A percentile compares a stretch with the other conserved stretches of the same genome.
Conservation (phyloP, 2,329 filamentous ascomycete species). For the Hypoxylon sp. region DNA sequence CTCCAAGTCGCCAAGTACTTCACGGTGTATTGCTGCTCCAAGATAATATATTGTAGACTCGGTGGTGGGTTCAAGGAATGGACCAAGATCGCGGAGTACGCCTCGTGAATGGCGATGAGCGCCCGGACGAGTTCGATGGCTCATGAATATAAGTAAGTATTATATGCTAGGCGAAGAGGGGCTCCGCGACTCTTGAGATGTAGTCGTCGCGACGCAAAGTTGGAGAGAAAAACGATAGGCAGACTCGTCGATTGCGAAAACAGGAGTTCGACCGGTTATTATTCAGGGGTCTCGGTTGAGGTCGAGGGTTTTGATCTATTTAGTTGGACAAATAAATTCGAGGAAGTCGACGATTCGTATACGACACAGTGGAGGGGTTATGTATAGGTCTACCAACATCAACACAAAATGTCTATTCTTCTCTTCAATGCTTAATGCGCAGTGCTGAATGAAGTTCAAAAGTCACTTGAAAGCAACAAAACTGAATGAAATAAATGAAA, state of each 20-base stretch:
- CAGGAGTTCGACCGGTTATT: conserved; percentile 7
- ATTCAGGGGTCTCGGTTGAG: conserved; percentile 14
- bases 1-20: conserved; percentile 25
- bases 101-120: conserved; percentile 30
- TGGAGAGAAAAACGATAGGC: no score
- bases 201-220: no score
- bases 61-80: conserved; percentile 2
- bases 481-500: no score
- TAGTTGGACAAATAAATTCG: no score
- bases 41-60: conserved; percentile 2
- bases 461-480: conserved; percentile 3
- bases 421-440: not conserved
- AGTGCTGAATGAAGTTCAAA: conserved; percentile 1
- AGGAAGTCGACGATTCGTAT: conserved; percentile 5
- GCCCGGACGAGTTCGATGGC: conserved; percentile 25
- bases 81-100: conserved; percentile 9
- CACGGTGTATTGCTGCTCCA: conserved; percentile 10
- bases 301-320: no score
- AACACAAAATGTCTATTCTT: not conserved
- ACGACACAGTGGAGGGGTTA: conserved; percentile 4
- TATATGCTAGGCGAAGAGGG: no score
- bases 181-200: no score
- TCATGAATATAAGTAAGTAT: no score
- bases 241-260: conserved; percentile 5
- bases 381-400: not conserved